Conservation (phyloP, 495 filamentous ascomycete species). For the Friedmanniomyces endolithicus region DNA sequence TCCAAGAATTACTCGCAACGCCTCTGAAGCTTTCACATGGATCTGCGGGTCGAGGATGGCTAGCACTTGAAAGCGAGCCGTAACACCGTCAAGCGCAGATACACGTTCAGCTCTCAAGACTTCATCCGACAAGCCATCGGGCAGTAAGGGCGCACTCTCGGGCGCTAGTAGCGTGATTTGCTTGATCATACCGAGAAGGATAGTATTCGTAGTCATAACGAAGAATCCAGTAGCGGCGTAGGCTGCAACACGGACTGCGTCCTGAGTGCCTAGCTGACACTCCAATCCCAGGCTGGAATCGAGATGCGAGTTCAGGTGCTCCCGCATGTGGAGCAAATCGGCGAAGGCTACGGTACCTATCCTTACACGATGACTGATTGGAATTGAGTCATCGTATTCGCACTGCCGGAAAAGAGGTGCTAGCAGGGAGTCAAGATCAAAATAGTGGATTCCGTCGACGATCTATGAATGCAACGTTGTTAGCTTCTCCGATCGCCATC, state of each 20-base stretch:
- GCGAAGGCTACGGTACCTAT: neutral
- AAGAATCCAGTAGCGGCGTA: slow-evolving; percentile 9
- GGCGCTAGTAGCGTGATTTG: neutral
- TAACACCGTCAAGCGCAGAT: neutral
- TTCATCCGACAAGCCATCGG: neutral
- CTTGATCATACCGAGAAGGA: neutral
- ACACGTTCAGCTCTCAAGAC: neutral
- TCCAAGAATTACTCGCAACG: neutral
- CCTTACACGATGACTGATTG: neutral
- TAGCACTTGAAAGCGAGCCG: neutral
- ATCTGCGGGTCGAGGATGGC: neutral
- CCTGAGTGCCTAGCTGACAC: neutral
- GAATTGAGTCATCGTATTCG: neutral
- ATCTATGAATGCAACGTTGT: neutral
- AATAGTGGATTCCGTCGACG: neutral
- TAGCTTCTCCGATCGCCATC: too few relatives aligned
- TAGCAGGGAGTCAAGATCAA: neutral
- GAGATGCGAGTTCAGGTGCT: neutral
- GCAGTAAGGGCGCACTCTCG: neutral
- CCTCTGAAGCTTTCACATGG: neutral
- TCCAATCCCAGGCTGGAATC: neutral
- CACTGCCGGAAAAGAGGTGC: neutral
- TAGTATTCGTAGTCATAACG: slow-evolving; percentile 1
- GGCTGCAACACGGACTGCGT: neutral
- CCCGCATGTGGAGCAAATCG: neutral